Base-by-base conservation (phyloP, 2,329 filamentous ascomycete species). In the Colletotrichum phormii region DNA sequence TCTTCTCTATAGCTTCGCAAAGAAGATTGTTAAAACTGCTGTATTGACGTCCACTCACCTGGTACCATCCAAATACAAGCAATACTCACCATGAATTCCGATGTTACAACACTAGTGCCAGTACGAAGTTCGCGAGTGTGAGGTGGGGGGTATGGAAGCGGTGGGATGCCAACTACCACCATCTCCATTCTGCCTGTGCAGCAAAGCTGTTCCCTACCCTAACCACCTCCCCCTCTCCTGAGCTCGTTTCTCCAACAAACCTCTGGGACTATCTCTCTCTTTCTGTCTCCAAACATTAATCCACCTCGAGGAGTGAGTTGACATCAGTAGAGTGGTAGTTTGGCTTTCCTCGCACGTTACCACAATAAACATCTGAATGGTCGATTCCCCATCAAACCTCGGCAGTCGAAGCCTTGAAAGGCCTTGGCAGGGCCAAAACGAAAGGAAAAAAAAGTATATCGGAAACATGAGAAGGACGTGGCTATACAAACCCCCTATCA, bases 401-500 rank as follows among this genome's bases (percentile, higher is more conserved):
- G 64, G 64, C 64, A 66, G 53, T 35, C 59, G 54, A 46, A 29
- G 26, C 26, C 26, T 29, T 29, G 26, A 29, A 29, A 57, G 24
- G 64, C 24, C 42, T 49, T 26, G 24, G 59, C 59, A 62, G 42
- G 42, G 42, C 42, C 42, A 49, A 46, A 62, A 18, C 26, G 26
- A 29, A 15, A 18, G 15, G 9, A 37, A 42, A 42, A 13, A 42
- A 42, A 42, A 42, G 37, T 54, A 11, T 24, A 64, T 37, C n/a
- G 12, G 61, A 53, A 64, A 64, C 61, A n/a, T 54, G n/a, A 46
- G 61, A 53, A 63, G 29, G 54, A 63, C 53, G 35, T 49, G 53
- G 54, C 35, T 33, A 31, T 13, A 35, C 26, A 24, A 5, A n/a
- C 11, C 8, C 13, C 5, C 18, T 22, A 8, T 26, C 29, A 58